Evolutionary conservation across 2,329 filamentous ascomycete species (phyloP), one percentile per base, ranked within the genome.

Genomic region (Fusarium torulosum): DNA sequence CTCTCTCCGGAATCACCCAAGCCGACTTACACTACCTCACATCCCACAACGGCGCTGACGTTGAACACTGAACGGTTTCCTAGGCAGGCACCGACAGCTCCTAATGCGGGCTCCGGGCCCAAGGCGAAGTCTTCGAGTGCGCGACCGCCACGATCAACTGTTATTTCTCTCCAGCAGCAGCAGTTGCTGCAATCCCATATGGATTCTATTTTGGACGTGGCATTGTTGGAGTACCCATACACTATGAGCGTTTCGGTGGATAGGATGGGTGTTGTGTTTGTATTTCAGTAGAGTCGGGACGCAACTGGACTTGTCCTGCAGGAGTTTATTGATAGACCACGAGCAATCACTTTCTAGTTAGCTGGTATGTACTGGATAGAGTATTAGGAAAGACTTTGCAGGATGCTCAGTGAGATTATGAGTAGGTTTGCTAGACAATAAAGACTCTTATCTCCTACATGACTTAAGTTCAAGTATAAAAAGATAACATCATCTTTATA

Each of bases 231-330:
- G 81, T 85, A 88, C 67, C 96, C 96, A 23, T 97, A 97, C 78
- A 91, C 91, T 6, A 97, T 98, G 93, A 91, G 94, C 33, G 85
- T 98, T 49, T 96, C 92, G 69, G 94, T 91, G 53, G 96, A 99
- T 82, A 85, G 95, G 72, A 92, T 90, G 38, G 96, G 96, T 1
- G 90, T 95, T 76, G 89, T 98, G 44, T 97, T 96, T 83, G 90
- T 97, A 53, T 97, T 90, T 75, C 82, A 84, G 70, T 86, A 78
- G 72, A 69, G n/a, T 41, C 57, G 63, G 49, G 43, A 52, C 40
- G 46, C 50, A 54, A 21, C 45, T 43, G 27, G 20, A 37, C 33
- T n/a, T 33, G 25, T 56, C 43, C 50, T n/a, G 19, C 40, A 25
- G 35, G 58, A 66, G 41, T 58, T 56, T 51, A 44, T 47, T 29